Evolutionary conservation across 148 eudicot species (phyloP).

Genomic region (Arbutus unedo): DNA sequence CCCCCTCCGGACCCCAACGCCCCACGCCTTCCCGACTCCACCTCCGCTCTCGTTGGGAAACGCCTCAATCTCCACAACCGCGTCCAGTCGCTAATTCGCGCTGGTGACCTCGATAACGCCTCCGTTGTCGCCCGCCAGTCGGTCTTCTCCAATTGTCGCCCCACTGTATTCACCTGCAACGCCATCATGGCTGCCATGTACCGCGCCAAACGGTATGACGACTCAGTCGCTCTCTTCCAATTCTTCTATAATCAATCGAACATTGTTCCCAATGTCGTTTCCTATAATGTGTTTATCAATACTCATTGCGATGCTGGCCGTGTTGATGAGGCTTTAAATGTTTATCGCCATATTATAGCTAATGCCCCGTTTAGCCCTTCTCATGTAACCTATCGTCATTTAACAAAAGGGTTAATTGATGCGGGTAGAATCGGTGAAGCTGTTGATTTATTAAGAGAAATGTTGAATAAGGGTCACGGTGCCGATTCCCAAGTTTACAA

Average conservation of each 20-base stretch:
- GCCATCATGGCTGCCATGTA: conserved; percentile 67
- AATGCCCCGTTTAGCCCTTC: conserved; percentile 82
- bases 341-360: neutral
- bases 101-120: conserved; percentile 83
- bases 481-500: conserved; percentile 64
- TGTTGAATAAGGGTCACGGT: conserved; percentile 55
- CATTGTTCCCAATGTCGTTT: conserved; percentile 62
- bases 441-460: conserved; percentile 72
- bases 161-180: conserved; percentile 85
- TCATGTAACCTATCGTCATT: conserved; percentile 53
- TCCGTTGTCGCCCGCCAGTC: conserved; percentile 81
- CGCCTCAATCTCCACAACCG: conserved; percentile 80
- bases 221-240: conserved; percentile 68
- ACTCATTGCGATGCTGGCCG: conserved; percentile 29
- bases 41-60: conserved; percentile 57
- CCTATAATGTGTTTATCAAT: conserved; percentile 66
- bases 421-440: conserved; percentile 65
- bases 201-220: conserved; percentile 52
- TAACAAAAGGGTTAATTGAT: conserved; percentile 73
- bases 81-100: conserved; percentile 67
- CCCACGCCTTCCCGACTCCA: conserved; percentile 71
- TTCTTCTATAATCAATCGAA: conserved; percentile 81
- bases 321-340: conserved; percentile 44
- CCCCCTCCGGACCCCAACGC: conserved; percentile 51
- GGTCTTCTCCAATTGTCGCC: conserved; percentile 82